Conservation (phyloP, 306 rosid genomes). For the Pyrus bretschneideri region DNA sequence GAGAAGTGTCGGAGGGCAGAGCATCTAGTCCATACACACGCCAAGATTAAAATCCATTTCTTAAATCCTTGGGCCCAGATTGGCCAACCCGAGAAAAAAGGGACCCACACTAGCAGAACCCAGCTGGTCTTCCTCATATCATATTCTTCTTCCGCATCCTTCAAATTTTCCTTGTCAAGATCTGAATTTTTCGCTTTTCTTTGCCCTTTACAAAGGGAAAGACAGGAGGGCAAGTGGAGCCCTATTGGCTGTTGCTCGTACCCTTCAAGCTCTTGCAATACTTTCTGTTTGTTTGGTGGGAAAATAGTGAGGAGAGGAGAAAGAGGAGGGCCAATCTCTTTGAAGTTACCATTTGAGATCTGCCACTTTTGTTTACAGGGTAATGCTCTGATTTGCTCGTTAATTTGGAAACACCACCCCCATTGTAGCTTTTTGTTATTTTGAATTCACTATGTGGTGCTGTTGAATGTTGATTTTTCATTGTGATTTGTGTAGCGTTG, state of each 20-base stretch:
- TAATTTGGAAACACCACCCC: background rate
- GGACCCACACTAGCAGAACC: slow-evolving; percentile 39
- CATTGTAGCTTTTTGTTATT: background rate
- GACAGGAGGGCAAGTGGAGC: slow-evolving; percentile 1
- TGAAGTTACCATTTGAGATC: slow-evolving; percentile 48
- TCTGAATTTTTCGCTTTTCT: slow-evolving; percentile 30
- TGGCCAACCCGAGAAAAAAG: slow-evolving; percentile 14
- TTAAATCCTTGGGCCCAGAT: slow-evolving; percentile 22
- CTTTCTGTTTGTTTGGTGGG: slow-evolving; percentile 30
- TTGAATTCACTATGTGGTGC: background rate
- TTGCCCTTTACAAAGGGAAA: slow-evolving; percentile 8
- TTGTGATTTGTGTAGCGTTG: background rate
- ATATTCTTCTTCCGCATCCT: slow-evolving; percentile 5
- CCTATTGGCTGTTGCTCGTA: background rate
- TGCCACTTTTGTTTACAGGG: slow-evolving; percentile 42
- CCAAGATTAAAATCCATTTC: background rate
- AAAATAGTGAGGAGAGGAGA: background rate
- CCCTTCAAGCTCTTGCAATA: background rate
- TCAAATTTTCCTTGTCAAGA: slow-evolving; percentile 42
- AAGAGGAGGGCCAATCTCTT: slow-evolving; percentile 5
- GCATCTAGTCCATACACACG: background rate
- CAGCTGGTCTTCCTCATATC: slow-evolving; percentile 39
- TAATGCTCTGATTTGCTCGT: slow-evolving; percentile 19
- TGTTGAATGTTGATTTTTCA: background rate
- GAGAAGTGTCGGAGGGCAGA: background rate